Conservation (phyloP, 495 filamentous ascomycete species). For the Saxispiralis lemnorum region DNA sequence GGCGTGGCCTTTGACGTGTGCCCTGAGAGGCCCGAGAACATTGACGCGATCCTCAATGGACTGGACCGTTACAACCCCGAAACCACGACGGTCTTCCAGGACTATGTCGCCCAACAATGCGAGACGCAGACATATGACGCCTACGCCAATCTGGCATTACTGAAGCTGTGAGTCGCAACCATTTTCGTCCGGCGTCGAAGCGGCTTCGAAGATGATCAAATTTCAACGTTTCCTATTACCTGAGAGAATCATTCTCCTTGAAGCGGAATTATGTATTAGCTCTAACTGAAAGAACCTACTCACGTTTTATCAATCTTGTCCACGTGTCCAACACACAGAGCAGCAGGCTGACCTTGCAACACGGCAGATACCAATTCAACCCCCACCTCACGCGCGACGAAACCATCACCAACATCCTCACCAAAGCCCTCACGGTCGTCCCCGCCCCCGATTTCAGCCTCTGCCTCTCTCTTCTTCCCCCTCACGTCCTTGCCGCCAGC, state of each 20-base stretch:
- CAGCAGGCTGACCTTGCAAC: conserved; percentile 7
- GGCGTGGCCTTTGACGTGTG: conserved; percentile 33
- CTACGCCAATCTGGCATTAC: conserved; percentile 84
- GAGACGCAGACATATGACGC: conserved; percentile 84
- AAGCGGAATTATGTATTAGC: conserved; percentile 35
- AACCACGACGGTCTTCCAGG: conserved; percentile 82
- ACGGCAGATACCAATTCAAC: conserved; percentile 92
- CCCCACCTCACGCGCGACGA: conserved; percentile 93
- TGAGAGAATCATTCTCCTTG: conserved; percentile 39
- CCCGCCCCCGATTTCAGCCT: conserved; percentile 90
- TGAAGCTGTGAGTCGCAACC: conserved; percentile 75
- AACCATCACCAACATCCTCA: conserved; percentile 93
- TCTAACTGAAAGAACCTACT: conserved; percentile 39
- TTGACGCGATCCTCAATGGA: conserved; percentile 79
- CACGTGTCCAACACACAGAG: too few species aligned
- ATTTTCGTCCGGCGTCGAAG: neutral
- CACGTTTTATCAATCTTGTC: neutral
- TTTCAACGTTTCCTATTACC: conserved; percentile 97
- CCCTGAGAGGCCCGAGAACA: conserved; percentile 64
- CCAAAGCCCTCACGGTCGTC: conserved; percentile 94
- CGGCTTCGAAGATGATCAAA: neutral
- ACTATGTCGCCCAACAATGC: conserved; percentile 88
- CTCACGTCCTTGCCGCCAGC: conserved; percentile 47
- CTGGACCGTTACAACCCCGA: conserved; percentile 98
- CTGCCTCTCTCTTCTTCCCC: conserved; percentile 75